Base-by-base conservation (phyloP, 441 rosid species). In the Croton laevigatus region DNA sequence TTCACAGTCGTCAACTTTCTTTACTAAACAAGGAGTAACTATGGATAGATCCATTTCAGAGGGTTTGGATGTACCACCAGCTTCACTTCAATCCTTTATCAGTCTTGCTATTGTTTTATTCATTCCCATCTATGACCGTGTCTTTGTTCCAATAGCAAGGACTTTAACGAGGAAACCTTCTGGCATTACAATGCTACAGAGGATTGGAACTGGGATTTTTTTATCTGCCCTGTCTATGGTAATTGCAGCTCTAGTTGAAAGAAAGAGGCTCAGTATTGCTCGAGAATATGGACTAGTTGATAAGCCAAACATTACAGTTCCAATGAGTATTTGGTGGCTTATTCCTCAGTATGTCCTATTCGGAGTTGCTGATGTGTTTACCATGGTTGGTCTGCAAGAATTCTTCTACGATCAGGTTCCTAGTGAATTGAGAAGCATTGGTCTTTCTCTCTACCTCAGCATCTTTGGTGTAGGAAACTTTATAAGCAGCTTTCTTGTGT, bases 251-350 rank as follows among this genome's bases (percentile, higher is more conserved):
- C 40, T 83, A 8, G 83, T 86, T 40, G 92, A 89, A 73, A 80
- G 45, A 49, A 72, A 68, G 70, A 81, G 96, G 73, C 91, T 88
- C 6, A 59, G 73, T 78, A 84, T 80, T 22, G 91, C 87, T 23
- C 61, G 70, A 45, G 80, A 82, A 16, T 60, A 76, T 38, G 86
- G 87, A 16, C 76, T 84, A 8, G 14, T 81, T 0, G 87, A 85
- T 67, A 64, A 89, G 6, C 89, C 93, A 36, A 76, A 81, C 6
- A 84, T 64, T 10, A 81, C 84, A 3, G 74, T 87, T 77, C 91
- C 93, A n/a, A 86, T 87, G 90, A 87, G 88, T 53, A 76, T 87
- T 22, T 86, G 88, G 87, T 91, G 94, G 94, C 55, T 91, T 75
- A 66, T 85, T 72, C 94, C 97, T 65, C 91, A 86, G 57, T 85